A percentile compares a stretch with the other conserved stretches of the same genome.
Conservation (phyloP, 2,329 filamentous ascomycete species). For the Hypoxylon sp. region DNA sequence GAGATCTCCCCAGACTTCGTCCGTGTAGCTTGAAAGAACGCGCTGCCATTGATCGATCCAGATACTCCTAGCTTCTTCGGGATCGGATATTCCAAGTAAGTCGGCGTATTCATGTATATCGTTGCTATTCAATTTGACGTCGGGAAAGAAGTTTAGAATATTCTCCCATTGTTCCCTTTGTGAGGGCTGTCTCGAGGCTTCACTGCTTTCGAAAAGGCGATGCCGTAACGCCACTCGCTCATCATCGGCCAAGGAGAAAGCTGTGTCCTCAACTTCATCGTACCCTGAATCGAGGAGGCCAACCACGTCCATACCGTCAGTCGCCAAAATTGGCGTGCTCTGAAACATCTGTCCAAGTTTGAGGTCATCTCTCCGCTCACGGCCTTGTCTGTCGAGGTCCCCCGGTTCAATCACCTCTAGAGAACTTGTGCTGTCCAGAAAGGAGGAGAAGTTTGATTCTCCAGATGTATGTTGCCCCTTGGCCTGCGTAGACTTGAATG, state of each 20-base stretch:
- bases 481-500: conserved; percentile 49
- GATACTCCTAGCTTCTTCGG: conserved; percentile 55
- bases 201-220: conserved; percentile 46
- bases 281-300: conserved; percentile 45
- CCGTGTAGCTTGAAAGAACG: conserved; percentile 68
- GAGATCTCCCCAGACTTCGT: conserved; percentile 78
- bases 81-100: conserved; percentile 55
- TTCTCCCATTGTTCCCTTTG: conserved; percentile 56
- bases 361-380: conserved; percentile 7
- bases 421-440: conserved; percentile 50
- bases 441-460: conserved; percentile 55
- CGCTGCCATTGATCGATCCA: conserved; percentile 69
- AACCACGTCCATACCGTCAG: conserved; percentile 49
- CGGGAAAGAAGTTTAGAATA: conserved; percentile 64
- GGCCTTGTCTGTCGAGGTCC: neutral
- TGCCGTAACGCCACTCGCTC: conserved; percentile 43
- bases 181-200: neutral
- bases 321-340: conserved; percentile 14
- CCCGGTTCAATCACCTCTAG: conserved; percentile 39
- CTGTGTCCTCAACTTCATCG: conserved; percentile 41
- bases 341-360: conserved; percentile 1
- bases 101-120: conserved; percentile 37
- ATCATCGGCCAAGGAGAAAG: conserved; percentile 33
- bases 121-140: conserved; percentile 52
- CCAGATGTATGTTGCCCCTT: conserved; percentile 49